A percentile compares a stretch with the other conserved stretches of the same genome.
Conservation (phyloP, 2,329 filamentous ascomycete species). For the Aspergillus carbonarius region DNA sequence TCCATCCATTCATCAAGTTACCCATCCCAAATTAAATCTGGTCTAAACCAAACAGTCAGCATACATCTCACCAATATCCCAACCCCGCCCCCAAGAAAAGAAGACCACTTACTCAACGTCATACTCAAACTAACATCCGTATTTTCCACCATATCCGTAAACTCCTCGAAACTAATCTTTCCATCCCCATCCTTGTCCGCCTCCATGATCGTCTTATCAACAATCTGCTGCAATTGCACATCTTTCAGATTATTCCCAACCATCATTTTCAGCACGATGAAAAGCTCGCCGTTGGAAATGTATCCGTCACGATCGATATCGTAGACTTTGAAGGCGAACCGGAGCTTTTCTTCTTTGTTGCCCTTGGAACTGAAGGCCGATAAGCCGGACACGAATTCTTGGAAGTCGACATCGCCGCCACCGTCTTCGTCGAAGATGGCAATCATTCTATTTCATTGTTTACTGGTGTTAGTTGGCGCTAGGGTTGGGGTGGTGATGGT, state of each 20-base stretch:
- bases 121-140: slow-evolving; percentile 71
- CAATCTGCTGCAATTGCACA: slow-evolving; percentile 96
- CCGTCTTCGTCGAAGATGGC: slow-evolving; percentile 99
- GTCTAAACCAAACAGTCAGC: not conserved
- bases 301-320: slow-evolving; percentile 98
- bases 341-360: slow-evolving; percentile 98
- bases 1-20: not conserved
- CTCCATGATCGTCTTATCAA: slow-evolving; percentile 99
- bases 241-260: slow-evolving; percentile 99
- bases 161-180: slow-evolving; percentile 99
- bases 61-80: not conserved
- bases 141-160: slow-evolving; percentile 97
- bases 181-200: slow-evolving; percentile 93
- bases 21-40: not conserved
- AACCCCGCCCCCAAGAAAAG: no score
- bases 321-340: slow-evolving; percentile 98
- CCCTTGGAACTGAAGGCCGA: slow-evolving; percentile 96
- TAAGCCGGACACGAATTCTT: slow-evolving; percentile 94
- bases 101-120: slow-evolving; percentile 57
- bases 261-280: slow-evolving; percentile 99
- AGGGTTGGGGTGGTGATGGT: not conserved
- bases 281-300: slow-evolving; percentile 98
- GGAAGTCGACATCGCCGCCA: slow-evolving; percentile 95
- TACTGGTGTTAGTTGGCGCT: not conserved
- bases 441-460: slow-evolving; percentile 70